Percentiles rank a stretch among this genome's conserved stretches.
Evolutionary conservation across 2,329 filamentous ascomycete genomes (phyloP).

Genomic region (Orbilia javanica): DNA sequence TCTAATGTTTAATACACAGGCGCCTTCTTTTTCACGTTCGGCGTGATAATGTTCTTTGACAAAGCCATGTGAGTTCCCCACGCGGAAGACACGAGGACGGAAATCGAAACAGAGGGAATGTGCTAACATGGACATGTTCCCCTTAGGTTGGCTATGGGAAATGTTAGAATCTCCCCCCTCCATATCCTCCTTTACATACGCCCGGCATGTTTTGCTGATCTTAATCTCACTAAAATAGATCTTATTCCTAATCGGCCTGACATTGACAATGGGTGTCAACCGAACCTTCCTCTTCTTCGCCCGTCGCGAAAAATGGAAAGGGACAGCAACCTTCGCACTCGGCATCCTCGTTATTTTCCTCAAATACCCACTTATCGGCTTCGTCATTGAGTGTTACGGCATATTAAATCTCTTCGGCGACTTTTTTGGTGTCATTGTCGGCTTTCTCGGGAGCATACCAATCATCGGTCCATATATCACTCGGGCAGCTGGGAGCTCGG

Average conservation of each 20-base stretch:
- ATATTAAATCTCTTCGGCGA: constrained; percentile 95
- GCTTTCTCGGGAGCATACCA: constrained; percentile 86
- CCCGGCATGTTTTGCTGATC: constrained; percentile 36
- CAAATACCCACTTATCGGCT: constrained; percentile 91
- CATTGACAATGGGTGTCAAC: constrained; percentile 90
- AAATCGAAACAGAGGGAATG: no score
- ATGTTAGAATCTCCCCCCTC: constrained; percentile 75
- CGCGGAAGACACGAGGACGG: neutral
- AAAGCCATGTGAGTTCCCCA: constrained; percentile 79
- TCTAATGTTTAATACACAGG: constrained; percentile 67
- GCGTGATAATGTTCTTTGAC: constrained; percentile 97
- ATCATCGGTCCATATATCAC: constrained; percentile 89
- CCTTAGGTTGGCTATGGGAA: constrained; percentile 92
- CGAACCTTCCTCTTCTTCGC: constrained; percentile 97
- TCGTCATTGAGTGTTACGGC: constrained; percentile 90
- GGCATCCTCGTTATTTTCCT: constrained; percentile 88
- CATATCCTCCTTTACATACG: neutral
- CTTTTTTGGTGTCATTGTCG: constrained; percentile 90
- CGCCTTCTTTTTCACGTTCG: constrained; percentile 92
- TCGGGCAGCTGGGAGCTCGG: constrained; percentile 73
- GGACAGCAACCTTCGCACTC: constrained; percentile 85
- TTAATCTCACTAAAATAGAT: constrained; percentile 72
- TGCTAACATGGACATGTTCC: constrained; percentile 39
- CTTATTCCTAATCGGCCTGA: constrained; percentile 96
- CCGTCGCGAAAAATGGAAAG: constrained; percentile 89